Conservation (phyloP, 768 basidiomycete genomes). For the Russula brevipes region DNA sequence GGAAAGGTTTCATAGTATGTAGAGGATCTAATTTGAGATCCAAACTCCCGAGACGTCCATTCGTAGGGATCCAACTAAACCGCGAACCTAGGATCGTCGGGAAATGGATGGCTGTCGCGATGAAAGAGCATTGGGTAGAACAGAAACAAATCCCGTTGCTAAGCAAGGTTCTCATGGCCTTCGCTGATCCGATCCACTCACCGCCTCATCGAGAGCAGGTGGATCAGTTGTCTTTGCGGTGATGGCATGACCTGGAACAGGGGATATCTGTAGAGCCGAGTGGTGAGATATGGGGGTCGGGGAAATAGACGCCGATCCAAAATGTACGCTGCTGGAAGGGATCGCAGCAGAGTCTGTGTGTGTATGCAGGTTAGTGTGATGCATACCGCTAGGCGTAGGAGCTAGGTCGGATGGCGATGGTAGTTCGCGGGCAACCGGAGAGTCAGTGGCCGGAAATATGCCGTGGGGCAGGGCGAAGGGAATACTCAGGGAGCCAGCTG, state of each 20-base stretch:
- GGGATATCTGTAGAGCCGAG: background rate
- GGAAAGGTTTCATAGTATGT: no score
- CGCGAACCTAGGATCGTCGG: no score
- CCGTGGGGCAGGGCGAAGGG: background rate
- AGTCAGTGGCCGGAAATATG: background rate
- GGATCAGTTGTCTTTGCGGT: background rate
- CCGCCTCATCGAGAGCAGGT: background rate
- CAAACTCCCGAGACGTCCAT: no score
- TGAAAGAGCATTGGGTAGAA: no score
- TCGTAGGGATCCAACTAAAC: no score
- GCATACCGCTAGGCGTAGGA: background rate
- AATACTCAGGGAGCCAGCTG: no score
- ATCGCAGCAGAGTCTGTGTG: background rate
- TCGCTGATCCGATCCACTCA: background rate
- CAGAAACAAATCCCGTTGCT: no score
- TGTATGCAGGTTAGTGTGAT: background rate
- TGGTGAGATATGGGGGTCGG: background rate
- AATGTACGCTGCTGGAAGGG: background rate
- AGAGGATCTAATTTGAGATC: no score
- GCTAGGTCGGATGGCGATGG: background rate
- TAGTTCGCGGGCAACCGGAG: background rate
- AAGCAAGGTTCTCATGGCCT: background rate
- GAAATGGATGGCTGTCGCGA: no score
- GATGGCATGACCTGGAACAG: background rate
- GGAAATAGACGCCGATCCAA: background rate